Base-by-base conservation (phyloP, 495 filamentous ascomycete genomes). In the Aspergillus egyptiacus region DNA sequence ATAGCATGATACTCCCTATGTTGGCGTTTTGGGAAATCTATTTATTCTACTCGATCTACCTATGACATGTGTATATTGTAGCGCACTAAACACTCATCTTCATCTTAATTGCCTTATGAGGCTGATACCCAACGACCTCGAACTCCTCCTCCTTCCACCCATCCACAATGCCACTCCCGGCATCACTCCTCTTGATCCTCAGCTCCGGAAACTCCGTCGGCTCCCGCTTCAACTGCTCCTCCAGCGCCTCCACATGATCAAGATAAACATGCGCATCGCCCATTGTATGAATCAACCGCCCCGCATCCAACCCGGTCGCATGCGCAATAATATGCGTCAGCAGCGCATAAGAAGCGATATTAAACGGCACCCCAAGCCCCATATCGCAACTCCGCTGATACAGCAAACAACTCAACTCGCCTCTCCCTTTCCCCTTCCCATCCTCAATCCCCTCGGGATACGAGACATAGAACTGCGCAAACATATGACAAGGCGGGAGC, bases 301-400 rank as follows among this genome's bases (percentile, higher is more conserved):
- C 93, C 0, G 91, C 88, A 2, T 84, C 77, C 38, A 97, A 69
- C 56, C 86, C 86, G 58, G 83, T 86, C 22, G 85, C 89, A 64
- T 88, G 84, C 5, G 94, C 93, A 25, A 98, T 67, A 80, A 97
- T 96, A 67, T 96, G 87, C 33, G 89, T 95, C 32, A 97, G 73
- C 48, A 97, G 71, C 44, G 91, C 89, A 69, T 97, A 98, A 37
- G 78, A 85, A 2, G 91, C 93, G 51, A 98, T 96, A 61, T 98
- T 98, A 74, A 98, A 97, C 2, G 93, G 93, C 14, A 98, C 89
- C 11, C 93, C 94, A 2, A 97, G 79, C 2, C 93, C 93, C 89
- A 96, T 96, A 68, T 98, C 94, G 68, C 88, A 95, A 25, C 80
- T 86, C n/a, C 93, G 75, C 69, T 97, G 93, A 64, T 96, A 98